These are phyloP conservation scores for Penicillium sp. DNA, from an alignment of 2,329 filamentous ascomycete species.

Conservation along the genomic window DNA sequence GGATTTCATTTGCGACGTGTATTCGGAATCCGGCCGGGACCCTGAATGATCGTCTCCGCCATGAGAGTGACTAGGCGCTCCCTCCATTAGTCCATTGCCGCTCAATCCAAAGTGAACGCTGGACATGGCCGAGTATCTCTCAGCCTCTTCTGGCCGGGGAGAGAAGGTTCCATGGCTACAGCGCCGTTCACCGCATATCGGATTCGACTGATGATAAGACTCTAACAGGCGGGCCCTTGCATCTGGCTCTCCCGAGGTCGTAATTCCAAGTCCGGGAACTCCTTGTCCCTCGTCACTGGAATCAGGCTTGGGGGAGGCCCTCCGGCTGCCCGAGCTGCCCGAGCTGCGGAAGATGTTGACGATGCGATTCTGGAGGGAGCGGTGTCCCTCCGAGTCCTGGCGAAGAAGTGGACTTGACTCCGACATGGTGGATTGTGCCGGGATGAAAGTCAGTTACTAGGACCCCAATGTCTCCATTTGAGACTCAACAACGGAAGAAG, in stretches of 20 bases:
- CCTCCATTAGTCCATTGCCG: slow-evolving; percentile 35
- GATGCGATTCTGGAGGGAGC: slow-evolving; percentile 36
- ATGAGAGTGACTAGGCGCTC: slow-evolving; percentile 24
- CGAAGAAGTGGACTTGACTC: slow-evolving; percentile 28
- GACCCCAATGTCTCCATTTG: slow-evolving; percentile 8
- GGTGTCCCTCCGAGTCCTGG: slow-evolving; percentile 25
- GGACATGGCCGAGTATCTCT: slow-evolving; percentile 43
- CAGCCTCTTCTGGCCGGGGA: slow-evolving; percentile 63
- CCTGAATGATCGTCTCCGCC: slow-evolving; percentile 46
- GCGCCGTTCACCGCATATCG: slow-evolving; percentile 43
- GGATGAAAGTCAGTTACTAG: neutral
- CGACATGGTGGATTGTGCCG: slow-evolving; percentile 27
- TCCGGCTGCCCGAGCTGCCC: slow-evolving; percentile 15
- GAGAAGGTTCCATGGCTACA: slow-evolving; percentile 79
- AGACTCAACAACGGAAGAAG: slow-evolving; percentile 1
- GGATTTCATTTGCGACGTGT: slow-evolving; percentile 69
- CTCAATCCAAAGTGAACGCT: slow-evolving; percentile 29
- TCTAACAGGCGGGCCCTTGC: slow-evolving; percentile 42
- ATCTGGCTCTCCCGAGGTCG: slow-evolving; percentile 27
- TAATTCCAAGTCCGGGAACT: slow-evolving; percentile 11
- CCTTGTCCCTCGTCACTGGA: slow-evolving; percentile 1
- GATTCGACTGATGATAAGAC: slow-evolving; percentile 40
- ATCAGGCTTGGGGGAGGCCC: slow-evolving; percentile 13
- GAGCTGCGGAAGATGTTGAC: slow-evolving; percentile 34
- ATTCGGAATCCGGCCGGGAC: slow-evolving; percentile 58